Evolutionary conservation across 2,329 filamentous ascomycete species (phyloP), one percentile per base, ranked within the genome.

Genomic region (Diplocarpon mali): DNA sequence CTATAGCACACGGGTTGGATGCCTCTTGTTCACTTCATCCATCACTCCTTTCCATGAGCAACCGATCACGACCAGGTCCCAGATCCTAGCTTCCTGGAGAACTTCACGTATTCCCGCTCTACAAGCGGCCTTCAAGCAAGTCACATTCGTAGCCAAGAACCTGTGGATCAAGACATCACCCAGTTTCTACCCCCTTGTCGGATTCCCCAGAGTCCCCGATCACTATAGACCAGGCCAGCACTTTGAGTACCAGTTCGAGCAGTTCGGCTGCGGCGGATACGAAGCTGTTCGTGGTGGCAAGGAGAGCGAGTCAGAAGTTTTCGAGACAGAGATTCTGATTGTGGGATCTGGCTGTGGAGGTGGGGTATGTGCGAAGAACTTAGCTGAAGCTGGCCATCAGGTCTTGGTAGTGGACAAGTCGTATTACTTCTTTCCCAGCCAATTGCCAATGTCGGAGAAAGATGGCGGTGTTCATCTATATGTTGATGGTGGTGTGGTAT

Each of bases 271-370:
- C 3, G 30, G 49, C 2, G 45, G 45, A 17, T 43, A 39, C 15
- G 29, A 43, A 17, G 34, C 44, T 24, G 44, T 40, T 14, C 35
- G 45, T n/a, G 45, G 38, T 31, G 45, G 45, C 8, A 35, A 24
- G n/a, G 35, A 44, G 8, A 42, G 57, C 2, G 61, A 58, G 5
- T 68, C 76, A 0, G 76, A 80, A 50, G 70, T 71, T 2, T 66
- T 93, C 32, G 77, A 87, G 43, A 82, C 84, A 0, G 90, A 95
- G 61, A 78, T 94, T 1, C 77, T 94, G 34, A 79, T 95, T 46
- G 73, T 95, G 15, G 89, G 89, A 2, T 92, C 85, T 31, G 89
- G 89, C 24, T 93, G 85, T 55, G 89, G 89, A 50, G 88, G 85
- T 34, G 85, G 73, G 9, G 87, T 95, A 0, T 76, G 74, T 30